A percentile compares a stretch with the other conserved stretches of the same genome.
Conservation (phyloP, 148 eudicot species). For the Rhododendron ferrugineum region DNA sequence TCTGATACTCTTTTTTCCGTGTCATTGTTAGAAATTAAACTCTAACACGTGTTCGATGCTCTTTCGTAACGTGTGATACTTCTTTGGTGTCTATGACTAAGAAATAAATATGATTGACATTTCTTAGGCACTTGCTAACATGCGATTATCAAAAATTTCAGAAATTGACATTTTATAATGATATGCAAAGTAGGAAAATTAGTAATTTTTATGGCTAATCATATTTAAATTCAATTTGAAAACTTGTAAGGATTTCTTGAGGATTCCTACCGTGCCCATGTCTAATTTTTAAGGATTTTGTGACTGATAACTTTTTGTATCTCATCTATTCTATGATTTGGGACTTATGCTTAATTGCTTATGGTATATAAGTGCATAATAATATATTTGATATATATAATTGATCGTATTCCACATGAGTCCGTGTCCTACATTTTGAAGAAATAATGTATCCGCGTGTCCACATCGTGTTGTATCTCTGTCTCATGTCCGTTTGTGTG, state of each 20-base stretch:
- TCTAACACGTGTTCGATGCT: not conserved
- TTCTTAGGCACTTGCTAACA: not conserved
- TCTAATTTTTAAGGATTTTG: not conserved
- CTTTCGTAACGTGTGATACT: not conserved
- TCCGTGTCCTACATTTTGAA: not conserved
- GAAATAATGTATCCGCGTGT: not conserved
- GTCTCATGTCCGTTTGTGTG: not conserved
- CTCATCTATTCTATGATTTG: too few species aligned
- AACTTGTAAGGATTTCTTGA: not conserved
- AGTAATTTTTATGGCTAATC: not conserved
- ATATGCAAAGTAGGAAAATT: not conserved
- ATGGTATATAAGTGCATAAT: too few species aligned
- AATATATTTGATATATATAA: too few species aligned
- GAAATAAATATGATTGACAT: too few species aligned
- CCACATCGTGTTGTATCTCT: not conserved
- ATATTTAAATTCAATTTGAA: not conserved
- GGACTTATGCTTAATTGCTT: too few species aligned
- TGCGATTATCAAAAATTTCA: not conserved
- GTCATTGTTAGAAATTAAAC: not conserved
- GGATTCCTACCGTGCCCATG: not conserved
- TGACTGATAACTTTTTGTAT: not conserved
- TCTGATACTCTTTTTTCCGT: too few species aligned
- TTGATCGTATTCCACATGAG: not conserved
- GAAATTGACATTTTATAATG: not conserved
- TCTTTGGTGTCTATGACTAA: not conserved